Conservation (phyloP, 2,329 filamentous ascomycete genomes). For the Dactylonectria macrodidyma region DNA sequence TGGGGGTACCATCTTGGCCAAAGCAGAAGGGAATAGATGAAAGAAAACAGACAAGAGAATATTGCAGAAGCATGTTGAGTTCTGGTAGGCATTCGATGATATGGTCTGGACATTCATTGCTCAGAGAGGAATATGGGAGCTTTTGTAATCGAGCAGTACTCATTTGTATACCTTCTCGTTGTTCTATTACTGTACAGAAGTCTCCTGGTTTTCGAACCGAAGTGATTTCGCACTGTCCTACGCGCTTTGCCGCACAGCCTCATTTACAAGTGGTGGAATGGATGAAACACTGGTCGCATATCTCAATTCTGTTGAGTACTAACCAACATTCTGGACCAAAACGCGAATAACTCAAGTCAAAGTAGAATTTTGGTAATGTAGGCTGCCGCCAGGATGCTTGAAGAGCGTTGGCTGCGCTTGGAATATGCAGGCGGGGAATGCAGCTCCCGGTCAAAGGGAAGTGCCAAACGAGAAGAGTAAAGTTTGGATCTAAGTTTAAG, state of each 20-base stretch:
- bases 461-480: neutral
- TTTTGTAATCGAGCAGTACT: neutral
- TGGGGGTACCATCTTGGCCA: neutral
- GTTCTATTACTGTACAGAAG: neutral
- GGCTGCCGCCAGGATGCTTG: neutral
- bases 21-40: neutral
- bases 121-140: neutral
- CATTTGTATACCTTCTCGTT: neutral
- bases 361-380: neutral
- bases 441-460: too few relatives aligned
- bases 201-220: neutral
- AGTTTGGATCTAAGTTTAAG: neutral
- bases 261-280: neutral
- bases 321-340: neutral
- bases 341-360: neutral
- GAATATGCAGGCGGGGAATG: neutral
- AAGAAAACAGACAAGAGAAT: neutral
- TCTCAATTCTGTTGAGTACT: neutral
- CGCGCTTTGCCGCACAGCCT: neutral
- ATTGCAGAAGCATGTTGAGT: neutral
- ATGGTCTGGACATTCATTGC: neutral
- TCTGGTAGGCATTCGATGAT: neutral
- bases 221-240: neutral
- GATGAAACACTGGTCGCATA: neutral
- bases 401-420: neutral